A percentile compares a stretch with the other conserved stretches of the same genome.
phyloP scores from a whole-genome alignment of 2,329 filamentous ascomycete genomes.

The Penicillium capsulatum region DNA sequence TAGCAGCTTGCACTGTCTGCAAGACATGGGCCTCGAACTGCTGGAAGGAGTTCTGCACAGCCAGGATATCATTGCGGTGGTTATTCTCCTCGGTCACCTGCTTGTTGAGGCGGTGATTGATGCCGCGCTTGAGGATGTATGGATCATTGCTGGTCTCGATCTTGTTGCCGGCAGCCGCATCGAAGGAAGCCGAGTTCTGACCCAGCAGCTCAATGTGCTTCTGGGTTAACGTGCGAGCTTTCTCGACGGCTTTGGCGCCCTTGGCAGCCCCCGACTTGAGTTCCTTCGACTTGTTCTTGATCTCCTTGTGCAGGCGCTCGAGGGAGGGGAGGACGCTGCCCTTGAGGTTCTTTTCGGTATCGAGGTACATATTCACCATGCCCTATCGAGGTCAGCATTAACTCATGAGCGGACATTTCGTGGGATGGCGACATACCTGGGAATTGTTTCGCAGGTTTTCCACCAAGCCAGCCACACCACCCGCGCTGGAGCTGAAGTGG shows the following conservation, averaged over 20 bases:
- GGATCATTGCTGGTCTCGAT: constrained; percentile 74
- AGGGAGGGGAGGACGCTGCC: constrained; percentile 80
- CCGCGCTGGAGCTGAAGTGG: constrained; percentile 88
- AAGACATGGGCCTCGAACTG: constrained; percentile 84
- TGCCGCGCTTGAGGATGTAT: constrained; percentile 77
- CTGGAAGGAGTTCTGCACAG: constrained; percentile 85
- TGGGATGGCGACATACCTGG: constrained; percentile 46
- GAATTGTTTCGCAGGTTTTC: constrained; percentile 93
- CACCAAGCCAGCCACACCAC: constrained; percentile 83
- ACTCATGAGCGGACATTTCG: too few species aligned
- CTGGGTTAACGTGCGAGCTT: constrained; percentile 78
- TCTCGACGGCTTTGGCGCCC: constrained; percentile 85
- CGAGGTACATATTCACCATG: constrained; percentile 80
- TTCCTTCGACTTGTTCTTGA: constrained; percentile 95
- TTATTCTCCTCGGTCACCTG: constrained; percentile 96
- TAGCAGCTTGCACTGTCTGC: constrained; percentile 72
- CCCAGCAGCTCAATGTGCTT: constrained; percentile 95
- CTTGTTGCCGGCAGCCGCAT: constrained; percentile 64
- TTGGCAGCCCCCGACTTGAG: constrained; percentile 75
- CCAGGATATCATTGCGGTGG: constrained; percentile 83
- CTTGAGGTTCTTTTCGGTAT: constrained; percentile 88
- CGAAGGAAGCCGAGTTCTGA: constrained; percentile 75
- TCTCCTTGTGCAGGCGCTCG: constrained; percentile 86
- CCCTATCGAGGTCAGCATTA: constrained; percentile 48
- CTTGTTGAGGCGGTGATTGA: constrained; percentile 79